Base-by-base conservation (phyloP, 768 basidiomycete species). In the Roridomyces roridus region DNA sequence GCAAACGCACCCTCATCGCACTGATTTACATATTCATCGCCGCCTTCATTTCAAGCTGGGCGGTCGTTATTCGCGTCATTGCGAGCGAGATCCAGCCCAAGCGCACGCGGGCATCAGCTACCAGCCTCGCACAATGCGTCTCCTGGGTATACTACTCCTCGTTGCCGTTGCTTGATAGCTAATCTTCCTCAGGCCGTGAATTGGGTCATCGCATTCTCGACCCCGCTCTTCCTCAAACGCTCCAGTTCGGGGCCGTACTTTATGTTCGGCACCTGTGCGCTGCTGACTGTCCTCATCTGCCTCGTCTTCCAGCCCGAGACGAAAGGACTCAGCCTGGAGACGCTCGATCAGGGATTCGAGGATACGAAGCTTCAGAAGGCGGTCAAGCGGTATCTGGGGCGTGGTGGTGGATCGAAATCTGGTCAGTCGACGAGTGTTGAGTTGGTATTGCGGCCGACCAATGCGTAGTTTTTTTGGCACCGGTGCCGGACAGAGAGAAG, bases 171-270 rank as follows among this genome's bases (percentile, higher is more conserved):
- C 4, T 29, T 43, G 26, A 37, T 14, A 63, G 46, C 64, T 18
- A 14, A n/a, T 48, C 25, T 11, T 20, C 59, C 37, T 41, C 47
- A 74, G 72, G 65, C 65, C 29, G 68, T 80, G 20, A 80, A 80
- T 67, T 80, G 75, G 60, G 47, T 68, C 28, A 74, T 82, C 55
- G 78, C 80, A 10, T 69, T 79, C 62, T 72, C 79, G 21, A 78
- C 80, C 14, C 78, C 81, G n/a, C 65, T 79, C 29, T 83, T 82
- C 70, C 74, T 82, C 44, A 67, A 70, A 4, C 65, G 70, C 41
- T 80, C 77, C 7, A 70, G 74, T 6, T 81, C 74, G 2, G 80
- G 78, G 2, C 77, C 78, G 1, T 81, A 80, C 61, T 82, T 82
- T 67, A 64, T 80, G 41, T 82, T 80, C 51, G 75, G 77, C 25